phyloP scores from a whole-genome alignment of 2,329 filamentous ascomycete genomes.

The Xenosphaeropsis pyriputrescens region DNA sequence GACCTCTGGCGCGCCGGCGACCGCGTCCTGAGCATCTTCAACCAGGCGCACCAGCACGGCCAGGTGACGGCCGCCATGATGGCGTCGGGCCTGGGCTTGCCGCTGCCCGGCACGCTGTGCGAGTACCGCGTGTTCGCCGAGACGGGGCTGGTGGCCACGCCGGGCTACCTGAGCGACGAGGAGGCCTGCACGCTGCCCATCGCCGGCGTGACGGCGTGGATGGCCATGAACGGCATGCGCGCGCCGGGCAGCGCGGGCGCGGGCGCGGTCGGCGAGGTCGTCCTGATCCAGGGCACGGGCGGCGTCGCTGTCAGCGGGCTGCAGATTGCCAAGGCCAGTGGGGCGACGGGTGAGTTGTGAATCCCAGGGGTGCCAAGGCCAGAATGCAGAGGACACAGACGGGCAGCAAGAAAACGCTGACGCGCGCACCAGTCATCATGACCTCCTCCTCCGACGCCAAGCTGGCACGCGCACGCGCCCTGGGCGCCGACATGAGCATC shows the following conservation, averaged over 20 bases:
- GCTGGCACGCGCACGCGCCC: slow-evolving; percentile 26
- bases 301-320: slow-evolving; percentile 35
- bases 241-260: slow-evolving; percentile 35
- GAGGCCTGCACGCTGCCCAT: slow-evolving; percentile 47
- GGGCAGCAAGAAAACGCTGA: no score
- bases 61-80: slow-evolving; percentile 10
- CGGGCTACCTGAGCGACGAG: slow-evolving; percentile 39
- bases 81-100: slow-evolving; percentile 44
- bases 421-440: slow-evolving; percentile 31
- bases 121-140: slow-evolving; percentile 45
- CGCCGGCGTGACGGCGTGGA: slow-evolving; percentile 49
- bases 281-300: slow-evolving; percentile 39
- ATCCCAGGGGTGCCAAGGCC: no score
- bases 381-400: no score
- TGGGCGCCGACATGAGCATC: slow-evolving; percentile 36
- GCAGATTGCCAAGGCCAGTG: slow-evolving; percentile 37
- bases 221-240: slow-evolving; percentile 45
- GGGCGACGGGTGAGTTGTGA: slow-evolving; percentile 25
- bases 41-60: slow-evolving; percentile 27
- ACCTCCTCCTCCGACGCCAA: slow-evolving; percentile 39
- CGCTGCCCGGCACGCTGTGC: slow-evolving; percentile 39
- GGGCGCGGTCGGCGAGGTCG: slow-evolving; percentile 25
- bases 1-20: slow-evolving; percentile 38
- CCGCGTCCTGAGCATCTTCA: slow-evolving; percentile 53
- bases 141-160: slow-evolving; percentile 37